Conservation (phyloP, 768 basidiomycete species). For the Xerocomellus intermedius region DNA sequence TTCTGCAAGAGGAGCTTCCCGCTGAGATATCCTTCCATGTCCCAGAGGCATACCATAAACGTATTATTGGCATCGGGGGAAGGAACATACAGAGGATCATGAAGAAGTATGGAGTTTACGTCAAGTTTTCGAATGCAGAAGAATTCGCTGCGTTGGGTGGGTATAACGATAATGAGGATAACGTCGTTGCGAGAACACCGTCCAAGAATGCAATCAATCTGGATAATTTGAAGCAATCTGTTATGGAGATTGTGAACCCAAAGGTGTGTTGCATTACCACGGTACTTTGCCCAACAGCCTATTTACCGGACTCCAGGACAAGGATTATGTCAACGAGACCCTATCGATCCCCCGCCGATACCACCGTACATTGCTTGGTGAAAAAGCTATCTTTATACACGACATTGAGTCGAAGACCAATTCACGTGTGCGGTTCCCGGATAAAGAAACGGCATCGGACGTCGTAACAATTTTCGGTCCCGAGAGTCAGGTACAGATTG, state of each 20-base stretch:
- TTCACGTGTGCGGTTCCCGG: constrained; percentile 87
- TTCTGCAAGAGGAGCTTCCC: constrained; percentile 96
- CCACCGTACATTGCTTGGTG: constrained; percentile 91
- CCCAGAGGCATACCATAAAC: constrained; percentile 96
- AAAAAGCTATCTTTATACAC: constrained; percentile 95
- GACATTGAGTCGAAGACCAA: constrained; percentile 98
- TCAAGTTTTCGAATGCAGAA: constrained; percentile 98
- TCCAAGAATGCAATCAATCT: constrained; percentile 96
- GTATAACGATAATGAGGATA: constrained; percentile 96
- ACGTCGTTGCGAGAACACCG: constrained; percentile 96
- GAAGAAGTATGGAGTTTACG: constrained; percentile 99
- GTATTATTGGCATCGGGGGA: constrained; percentile 97
- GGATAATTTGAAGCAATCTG: constrained; percentile 91
- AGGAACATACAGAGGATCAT: constrained; percentile 98
- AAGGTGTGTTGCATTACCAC: constrained; percentile 56
- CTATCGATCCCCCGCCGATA: constrained; percentile 92
- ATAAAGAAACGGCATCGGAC: constrained; percentile 93
- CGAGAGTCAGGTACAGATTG: constrained; percentile 95
- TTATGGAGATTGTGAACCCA: constrained; percentile 96
- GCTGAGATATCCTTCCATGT: constrained; percentile 99
- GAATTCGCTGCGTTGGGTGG: constrained; percentile 94
- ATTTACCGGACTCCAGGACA: constrained; percentile 58
- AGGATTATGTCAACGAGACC: constrained; percentile 93
- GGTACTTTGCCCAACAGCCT: not conserved
- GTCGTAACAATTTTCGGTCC: constrained; percentile 96